These are phyloP conservation scores for Nakazawaea wyomingensis DNA, from an alignment of 805 yeast genomes.

Conservation along the genomic window DNA sequence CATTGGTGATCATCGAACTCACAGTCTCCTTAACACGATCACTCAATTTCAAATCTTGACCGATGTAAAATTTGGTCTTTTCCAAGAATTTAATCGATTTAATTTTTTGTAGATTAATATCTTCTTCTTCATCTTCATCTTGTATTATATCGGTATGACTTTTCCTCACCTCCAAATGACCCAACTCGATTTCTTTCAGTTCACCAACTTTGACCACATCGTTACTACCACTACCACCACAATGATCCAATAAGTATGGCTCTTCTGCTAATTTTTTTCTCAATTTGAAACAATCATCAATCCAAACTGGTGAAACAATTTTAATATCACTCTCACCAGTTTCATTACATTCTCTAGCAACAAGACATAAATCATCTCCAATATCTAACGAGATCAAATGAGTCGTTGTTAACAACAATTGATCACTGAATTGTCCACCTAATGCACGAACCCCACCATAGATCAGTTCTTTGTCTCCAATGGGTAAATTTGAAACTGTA, in stretches of 20 bases:
- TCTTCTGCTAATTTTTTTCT: slow-evolving; percentile 46
- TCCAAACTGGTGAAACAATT: slow-evolving; percentile 76
- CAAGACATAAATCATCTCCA: slow-evolving; percentile 51
- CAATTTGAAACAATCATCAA: slow-evolving; percentile 60
- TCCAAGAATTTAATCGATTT: slow-evolving; percentile 29
- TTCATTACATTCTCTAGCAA: slow-evolving; percentile 38
- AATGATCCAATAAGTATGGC: slow-evolving; percentile 43
- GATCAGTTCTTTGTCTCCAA: slow-evolving; percentile 60
- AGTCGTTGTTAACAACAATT: slow-evolving; percentile 65
- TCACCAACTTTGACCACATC: slow-evolving; percentile 14
- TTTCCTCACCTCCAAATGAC: slow-evolving; percentile 12
- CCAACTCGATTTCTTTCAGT: slow-evolving; percentile 15
- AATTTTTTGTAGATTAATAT: neutral
- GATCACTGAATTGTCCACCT: slow-evolving; percentile 71
- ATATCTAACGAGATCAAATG: slow-evolving; percentile 62
- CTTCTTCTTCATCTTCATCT: too few relatives aligned
- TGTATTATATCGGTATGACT: slow-evolving; percentile 11
- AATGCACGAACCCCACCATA: slow-evolving; percentile 63
- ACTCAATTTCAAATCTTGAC: slow-evolving; percentile 52
- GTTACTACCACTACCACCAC: too few relatives aligned
- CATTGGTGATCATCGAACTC: slow-evolving; percentile 35
- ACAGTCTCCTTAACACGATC: slow-evolving; percentile 35
- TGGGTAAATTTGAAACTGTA: slow-evolving; percentile 52
- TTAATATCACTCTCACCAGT: slow-evolving; percentile 38
- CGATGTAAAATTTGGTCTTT: slow-evolving; percentile 44